Evolutionary conservation across 2,329 filamentous ascomycete species (phyloP).

Genomic region (Apiospora rasikravindrae): DNA sequence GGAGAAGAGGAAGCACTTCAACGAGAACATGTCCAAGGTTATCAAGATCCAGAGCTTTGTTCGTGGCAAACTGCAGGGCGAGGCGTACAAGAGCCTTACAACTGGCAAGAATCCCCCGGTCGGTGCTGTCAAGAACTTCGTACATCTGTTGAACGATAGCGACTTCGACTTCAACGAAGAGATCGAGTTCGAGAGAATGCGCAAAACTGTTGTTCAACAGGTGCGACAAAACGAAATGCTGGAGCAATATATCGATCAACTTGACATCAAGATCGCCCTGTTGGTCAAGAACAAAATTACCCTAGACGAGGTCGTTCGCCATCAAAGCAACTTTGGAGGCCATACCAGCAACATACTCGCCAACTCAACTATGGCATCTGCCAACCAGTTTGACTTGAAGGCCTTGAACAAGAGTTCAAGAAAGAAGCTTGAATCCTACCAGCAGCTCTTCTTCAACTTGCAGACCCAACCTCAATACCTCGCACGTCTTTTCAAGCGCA

Average conservation of each 20-base stretch:
- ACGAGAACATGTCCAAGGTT: conserved; percentile 98
- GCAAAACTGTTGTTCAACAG: conserved; percentile 96
- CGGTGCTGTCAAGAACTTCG: conserved; percentile 96
- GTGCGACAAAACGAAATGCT: conserved; percentile 96
- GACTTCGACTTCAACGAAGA: conserved; percentile 99
- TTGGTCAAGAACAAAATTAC: conserved; percentile 99
- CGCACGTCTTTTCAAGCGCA: conserved; percentile 81
- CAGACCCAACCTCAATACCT: conserved; percentile 97
- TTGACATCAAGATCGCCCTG: conserved; percentile 98
- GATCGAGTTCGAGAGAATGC: conserved; percentile 91
- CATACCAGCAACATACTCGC: conserved; percentile 84
- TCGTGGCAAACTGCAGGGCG: conserved; percentile 90
- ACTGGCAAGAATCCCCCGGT: conserved; percentile 96
- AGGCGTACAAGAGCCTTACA: conserved; percentile 97
- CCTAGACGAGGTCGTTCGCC: conserved; percentile 93
- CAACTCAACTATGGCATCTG: conserved; percentile 85
- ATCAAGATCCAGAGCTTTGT: conserved; percentile 99
- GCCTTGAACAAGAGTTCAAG: conserved; percentile 96
- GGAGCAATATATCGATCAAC: conserved; percentile 96
- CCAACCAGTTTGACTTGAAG: conserved; percentile 94
- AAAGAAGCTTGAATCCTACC: conserved; percentile 94
- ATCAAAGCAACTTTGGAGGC: conserved; percentile 94
- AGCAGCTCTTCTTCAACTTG: conserved; percentile 95
- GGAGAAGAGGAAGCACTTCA: conserved; percentile 87
- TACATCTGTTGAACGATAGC: conserved; percentile 95